These are phyloP conservation scores for Daldinia sp. DNA, from an alignment of 2,329 filamentous ascomycete species.

Conservation along the genomic window DNA sequence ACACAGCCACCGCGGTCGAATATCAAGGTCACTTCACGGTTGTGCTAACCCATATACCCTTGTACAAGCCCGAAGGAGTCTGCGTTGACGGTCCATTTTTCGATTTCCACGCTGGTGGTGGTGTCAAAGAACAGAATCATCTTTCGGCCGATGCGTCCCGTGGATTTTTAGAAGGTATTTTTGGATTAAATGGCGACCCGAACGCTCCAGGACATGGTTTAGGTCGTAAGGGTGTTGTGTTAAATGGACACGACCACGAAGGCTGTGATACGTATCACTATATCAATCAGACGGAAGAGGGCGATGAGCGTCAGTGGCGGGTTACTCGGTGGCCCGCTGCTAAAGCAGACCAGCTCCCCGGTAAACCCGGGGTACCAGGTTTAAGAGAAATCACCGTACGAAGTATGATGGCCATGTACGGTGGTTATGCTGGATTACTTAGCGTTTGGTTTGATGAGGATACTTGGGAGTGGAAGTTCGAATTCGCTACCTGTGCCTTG, in stretches of 20 bases:
- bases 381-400: slow-evolving; percentile 91
- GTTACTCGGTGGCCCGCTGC: slow-evolving; percentile 62
- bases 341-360: slow-evolving; percentile 56
- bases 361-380: slow-evolving; percentile 65
- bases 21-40: slow-evolving; percentile 79
- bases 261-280: slow-evolving; percentile 93
- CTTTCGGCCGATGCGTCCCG: slow-evolving; percentile 78
- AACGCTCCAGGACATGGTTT: slow-evolving; percentile 69
- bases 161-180: slow-evolving; percentile 85
- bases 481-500: slow-evolving; percentile 81
- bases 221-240: slow-evolving; percentile 80
- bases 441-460: slow-evolving; percentile 88
- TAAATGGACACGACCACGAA: slow-evolving; percentile 95
- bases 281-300: slow-evolving; percentile 71
- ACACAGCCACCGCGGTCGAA: slow-evolving; percentile 70
- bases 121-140: slow-evolving; percentile 91
- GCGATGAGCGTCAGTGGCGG: slow-evolving; percentile 63
- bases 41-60: slow-evolving; percentile 89
- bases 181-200: slow-evolving; percentile 76
- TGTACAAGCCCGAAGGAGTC: slow-evolving; percentile 84
- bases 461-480: slow-evolving; percentile 81
- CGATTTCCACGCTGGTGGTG: slow-evolving; percentile 78
- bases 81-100: slow-evolving; percentile 90
- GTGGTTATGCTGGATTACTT: slow-evolving; percentile 89
- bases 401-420: slow-evolving; percentile 98